Percentiles rank a stretch among this genome's conserved stretches.
phyloP scores from a whole-genome alignment of 2,329 filamentous ascomycete genomes.

The Stagonosporopsis vannaccii region DNA sequence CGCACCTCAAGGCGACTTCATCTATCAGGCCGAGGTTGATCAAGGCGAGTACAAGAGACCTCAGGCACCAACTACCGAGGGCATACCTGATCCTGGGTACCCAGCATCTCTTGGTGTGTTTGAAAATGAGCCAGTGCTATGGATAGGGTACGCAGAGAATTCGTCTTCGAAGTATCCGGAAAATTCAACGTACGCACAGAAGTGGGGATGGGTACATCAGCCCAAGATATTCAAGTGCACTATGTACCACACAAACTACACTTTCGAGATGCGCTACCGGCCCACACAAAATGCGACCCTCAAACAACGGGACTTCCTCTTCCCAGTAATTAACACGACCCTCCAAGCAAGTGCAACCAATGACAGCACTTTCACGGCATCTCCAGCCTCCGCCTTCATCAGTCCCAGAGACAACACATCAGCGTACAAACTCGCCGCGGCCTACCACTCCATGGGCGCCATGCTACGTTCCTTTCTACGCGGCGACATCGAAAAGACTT shows the following conservation, averaged over 20 bases:
- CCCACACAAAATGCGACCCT: constrained; percentile 35
- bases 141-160: constrained; percentile 47
- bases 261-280: constrained; percentile 40
- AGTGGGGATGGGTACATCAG: constrained; percentile 43
- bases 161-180: constrained; percentile 33
- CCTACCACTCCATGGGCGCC: constrained; percentile 44
- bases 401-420: constrained; percentile 29
- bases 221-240: constrained; percentile 48
- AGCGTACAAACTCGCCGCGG: constrained; percentile 42
- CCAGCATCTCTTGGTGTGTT: constrained; percentile 43
- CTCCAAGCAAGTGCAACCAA: constrained; percentile 23
- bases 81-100: constrained; percentile 36
- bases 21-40: constrained; percentile 43
- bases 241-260: constrained; percentile 48
- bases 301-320: constrained; percentile 38
- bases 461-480: constrained; percentile 47
- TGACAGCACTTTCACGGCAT: constrained; percentile 21
- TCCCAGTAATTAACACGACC: constrained; percentile 41
- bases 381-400: constrained; percentile 33
- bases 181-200: constrained; percentile 31
- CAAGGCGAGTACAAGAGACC: constrained; percentile 41
- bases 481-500: constrained; percentile 38
- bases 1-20: constrained; percentile 41
- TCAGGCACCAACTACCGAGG: constrained; percentile 34
- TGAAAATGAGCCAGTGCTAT: constrained; percentile 44